Evolutionary conservation across 2,329 filamentous ascomycete species (phyloP), one percentile per base, ranked within the genome.

Genomic region (Monilinia laxa): DNA sequence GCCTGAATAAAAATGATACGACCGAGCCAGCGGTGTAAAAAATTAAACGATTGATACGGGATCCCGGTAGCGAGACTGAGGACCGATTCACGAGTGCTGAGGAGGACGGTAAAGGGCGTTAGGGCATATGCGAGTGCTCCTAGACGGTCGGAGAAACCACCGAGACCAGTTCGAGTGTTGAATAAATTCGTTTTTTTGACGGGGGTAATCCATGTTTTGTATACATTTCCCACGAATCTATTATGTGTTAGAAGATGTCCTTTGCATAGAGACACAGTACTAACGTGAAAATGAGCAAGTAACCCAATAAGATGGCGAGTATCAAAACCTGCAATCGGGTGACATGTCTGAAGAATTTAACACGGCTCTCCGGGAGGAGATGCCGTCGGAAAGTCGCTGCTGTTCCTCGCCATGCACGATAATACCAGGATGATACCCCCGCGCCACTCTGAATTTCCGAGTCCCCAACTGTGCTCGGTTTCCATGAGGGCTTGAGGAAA

Each of bases 31-130:
- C 89, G 87, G 76, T 92, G 90, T 25, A 93, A 79, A 74, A 93
- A 93, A 77, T 90, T 88, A 81, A 93, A 92, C 72, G 84, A 86
- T 71, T 92, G 90, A 73, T 92, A 91, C 0, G 90, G 89, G 0
- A 93, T 81, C 1, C 90, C 90, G 0, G 90, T 93, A 59, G 91
- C 76, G 18, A 90, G 75, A 0, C 87, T 90, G 4, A 93, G 82
- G 2, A 92, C 79, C 0, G 87, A 90, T 75, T 93, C 90, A 52
- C 90, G 83, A 67, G 81, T 87, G n/a, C 85, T 82, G 16, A 93
- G 81, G 58, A 90, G 77, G 40, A 93, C 78, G 0, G 87, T 87
- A 0, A 93, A 80, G 0, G 90, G 90, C 0, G 90, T 92, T 12
- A 93, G 81, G 0, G 89, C 90, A 72, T 90, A 93, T 1, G 90